These are phyloP conservation scores for Dactylis glomerata DNA, from an alignment of 176 grass and related monocot genomes.

Conservation along the genomic window DNA sequence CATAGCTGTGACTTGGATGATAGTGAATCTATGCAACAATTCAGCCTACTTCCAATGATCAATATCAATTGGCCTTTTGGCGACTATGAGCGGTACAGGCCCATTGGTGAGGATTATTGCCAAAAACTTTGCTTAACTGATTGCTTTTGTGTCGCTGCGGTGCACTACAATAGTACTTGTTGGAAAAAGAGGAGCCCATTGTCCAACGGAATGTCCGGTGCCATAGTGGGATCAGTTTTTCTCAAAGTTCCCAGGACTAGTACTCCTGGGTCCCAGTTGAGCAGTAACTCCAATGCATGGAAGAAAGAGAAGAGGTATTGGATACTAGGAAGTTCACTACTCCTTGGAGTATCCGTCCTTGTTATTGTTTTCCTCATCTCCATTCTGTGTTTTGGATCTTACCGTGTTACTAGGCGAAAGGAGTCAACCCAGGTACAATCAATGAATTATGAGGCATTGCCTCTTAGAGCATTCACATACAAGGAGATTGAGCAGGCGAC, in stretches of 20 bases:
- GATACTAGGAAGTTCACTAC: constrained; percentile 21
- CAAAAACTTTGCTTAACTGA: constrained; percentile 5
- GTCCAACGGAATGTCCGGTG: not conserved
- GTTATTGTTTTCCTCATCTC: constrained; percentile 17
- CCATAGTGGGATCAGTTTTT: not conserved
- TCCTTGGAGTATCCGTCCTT: constrained; percentile 14
- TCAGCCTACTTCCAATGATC: not conserved
- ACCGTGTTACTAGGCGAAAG: not conserved
- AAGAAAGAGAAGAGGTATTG: constrained; percentile 1
- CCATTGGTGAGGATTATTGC: not conserved
- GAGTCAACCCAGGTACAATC: not conserved
- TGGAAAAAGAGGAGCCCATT: constrained; percentile 19
- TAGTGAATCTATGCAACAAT: not conserved
- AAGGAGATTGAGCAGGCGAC: constrained; percentile 12
- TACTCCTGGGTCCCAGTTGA: not conserved
- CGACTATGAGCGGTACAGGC: not conserved
- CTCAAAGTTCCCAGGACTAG: not conserved
- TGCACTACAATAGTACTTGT: not conserved
- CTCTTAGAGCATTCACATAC: constrained; percentile 24
- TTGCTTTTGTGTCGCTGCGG: constrained; percentile 18
- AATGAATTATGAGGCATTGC: not conserved
- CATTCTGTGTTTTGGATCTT: not conserved
- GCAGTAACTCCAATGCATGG: not conserved
- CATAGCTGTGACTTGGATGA: constrained; percentile 9
- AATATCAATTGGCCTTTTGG: constrained; percentile 16